A percentile compares a stretch with the other conserved stretches of the same genome.
Conservation (phyloP, 768 basidiomycete species). For the Macrolepiota albuminosa region DNA sequence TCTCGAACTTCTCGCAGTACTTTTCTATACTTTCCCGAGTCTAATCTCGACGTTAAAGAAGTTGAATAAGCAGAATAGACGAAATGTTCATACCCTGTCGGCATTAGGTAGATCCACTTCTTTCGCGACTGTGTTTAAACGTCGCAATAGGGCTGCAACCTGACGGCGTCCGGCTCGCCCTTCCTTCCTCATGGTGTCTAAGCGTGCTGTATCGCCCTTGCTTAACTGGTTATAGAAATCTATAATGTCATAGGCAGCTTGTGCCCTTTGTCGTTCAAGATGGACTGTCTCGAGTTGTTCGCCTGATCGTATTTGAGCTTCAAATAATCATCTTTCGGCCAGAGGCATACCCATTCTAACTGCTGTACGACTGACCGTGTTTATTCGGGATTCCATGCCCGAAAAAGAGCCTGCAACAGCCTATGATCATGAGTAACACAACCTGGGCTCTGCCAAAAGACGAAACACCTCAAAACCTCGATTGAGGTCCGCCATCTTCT, state of each 20-base stretch:
- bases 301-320: conserved; percentile 39
- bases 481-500: conserved; percentile 90
- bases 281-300: conserved; percentile 96
- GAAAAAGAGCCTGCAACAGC: conserved; percentile 84
- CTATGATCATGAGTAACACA: conserved; percentile 34
- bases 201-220: conserved; percentile 66
- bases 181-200: conserved; percentile 80
- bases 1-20: conserved; percentile 98
- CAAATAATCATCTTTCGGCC: not conserved
- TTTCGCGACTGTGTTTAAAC: conserved; percentile 83
- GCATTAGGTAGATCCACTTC: conserved; percentile 87
- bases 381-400: conserved; percentile 88
- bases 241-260: conserved; percentile 90
- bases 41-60: conserved; percentile 28
- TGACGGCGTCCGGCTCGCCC: conserved; percentile 85
- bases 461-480: conserved; percentile 80
- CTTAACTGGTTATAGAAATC: conserved; percentile 93
- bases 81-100: conserved; percentile 52
- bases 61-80: not conserved
- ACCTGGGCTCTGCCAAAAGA: not conserved
- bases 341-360: conserved; percentile 76
- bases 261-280: conserved; percentile 85
- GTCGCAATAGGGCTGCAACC: conserved; percentile 81
- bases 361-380: conserved; percentile 89
- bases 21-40: conserved; percentile 91